Conservation (phyloP, 345 rosid species). For the Raphanus sativus region DNA sequence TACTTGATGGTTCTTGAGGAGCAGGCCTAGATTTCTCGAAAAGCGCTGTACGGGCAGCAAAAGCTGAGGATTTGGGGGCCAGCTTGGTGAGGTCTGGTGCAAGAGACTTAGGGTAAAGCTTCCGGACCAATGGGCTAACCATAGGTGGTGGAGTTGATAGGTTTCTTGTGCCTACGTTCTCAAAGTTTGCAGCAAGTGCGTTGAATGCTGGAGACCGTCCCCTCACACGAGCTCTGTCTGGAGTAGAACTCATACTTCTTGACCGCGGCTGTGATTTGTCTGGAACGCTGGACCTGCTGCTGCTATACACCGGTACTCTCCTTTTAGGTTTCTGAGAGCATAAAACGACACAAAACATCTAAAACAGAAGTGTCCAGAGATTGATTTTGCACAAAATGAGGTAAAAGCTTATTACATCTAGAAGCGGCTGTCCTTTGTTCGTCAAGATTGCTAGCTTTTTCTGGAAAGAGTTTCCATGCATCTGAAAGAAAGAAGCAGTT, state of each 20-base stretch:
- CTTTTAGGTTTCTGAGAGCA: conserved; percentile 80
- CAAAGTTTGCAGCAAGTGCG: conserved; percentile 93
- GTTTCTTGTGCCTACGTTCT: conserved; percentile 73
- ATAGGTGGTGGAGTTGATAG: conserved; percentile 99
- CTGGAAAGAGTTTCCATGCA: conserved; percentile 96
- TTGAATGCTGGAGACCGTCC: conserved; percentile 99
- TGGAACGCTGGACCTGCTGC: conserved; percentile 86
- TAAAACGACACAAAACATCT: conserved; percentile 9
- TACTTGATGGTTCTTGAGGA: conserved; percentile 56
- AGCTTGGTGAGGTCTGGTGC: conserved; percentile 63
- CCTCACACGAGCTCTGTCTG: conserved; percentile 96
- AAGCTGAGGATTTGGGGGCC: conserved; percentile 59
- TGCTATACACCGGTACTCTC: conserved; percentile 70
- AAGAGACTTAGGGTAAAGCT: conserved; percentile 83
- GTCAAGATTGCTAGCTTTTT: conserved; percentile 78
- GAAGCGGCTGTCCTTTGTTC: conserved; percentile 62
- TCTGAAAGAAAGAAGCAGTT: conserved; percentile 53
- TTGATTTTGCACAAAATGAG: background rate
- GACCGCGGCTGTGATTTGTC: conserved; percentile 89
- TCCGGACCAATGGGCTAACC: conserved; percentile 62
- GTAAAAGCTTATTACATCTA: conserved; percentile 55
- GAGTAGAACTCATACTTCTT: conserved; percentile 94
- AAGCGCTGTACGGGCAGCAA: conserved; percentile 63
- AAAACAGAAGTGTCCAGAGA: conserved; percentile 16
- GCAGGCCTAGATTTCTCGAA: conserved; percentile 66